Percentiles rank a stretch among this genome's conserved stretches.
phyloP scores from a whole-genome alignment of 2,329 filamentous ascomycete genomes.

The Fusarium sp. region DNA sequence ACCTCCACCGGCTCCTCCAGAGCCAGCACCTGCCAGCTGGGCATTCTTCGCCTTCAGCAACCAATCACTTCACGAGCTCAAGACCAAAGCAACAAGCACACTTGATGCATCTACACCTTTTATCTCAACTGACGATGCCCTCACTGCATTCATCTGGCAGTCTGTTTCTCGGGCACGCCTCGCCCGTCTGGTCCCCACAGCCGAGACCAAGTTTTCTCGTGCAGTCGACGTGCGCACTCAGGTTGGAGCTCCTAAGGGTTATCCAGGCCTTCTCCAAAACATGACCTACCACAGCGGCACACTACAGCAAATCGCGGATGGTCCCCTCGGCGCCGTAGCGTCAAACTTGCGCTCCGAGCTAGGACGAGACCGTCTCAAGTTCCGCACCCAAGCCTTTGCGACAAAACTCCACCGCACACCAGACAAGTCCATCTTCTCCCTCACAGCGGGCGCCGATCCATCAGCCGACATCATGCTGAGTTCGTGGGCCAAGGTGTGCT shows the following conservation, averaged over 20 bases:
- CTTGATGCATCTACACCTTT: conserved; percentile 40
- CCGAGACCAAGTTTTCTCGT: conserved; percentile 54
- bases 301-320: conserved; percentile 44
- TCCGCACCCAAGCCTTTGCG: conserved; percentile 54
- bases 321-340: conserved; percentile 51
- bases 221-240: conserved; percentile 61
- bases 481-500: conserved; percentile 64
- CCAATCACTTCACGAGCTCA: conserved; percentile 54
- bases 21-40: conserved; percentile 53
- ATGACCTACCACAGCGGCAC: conserved; percentile 55
- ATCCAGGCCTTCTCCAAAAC: conserved; percentile 62
- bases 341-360: conserved; percentile 54
- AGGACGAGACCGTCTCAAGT: conserved; percentile 49
- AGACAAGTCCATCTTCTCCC: conserved; percentile 51
- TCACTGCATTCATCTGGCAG: conserved; percentile 65
- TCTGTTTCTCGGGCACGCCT: conserved; percentile 55
- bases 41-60: conserved; percentile 58
- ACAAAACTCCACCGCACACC: conserved; percentile 51
- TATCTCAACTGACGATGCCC: conserved; percentile 66
- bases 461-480: conserved; percentile 62
- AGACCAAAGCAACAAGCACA: conserved; percentile 49
- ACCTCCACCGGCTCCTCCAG: conserved; percentile 19
- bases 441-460: conserved; percentile 52
- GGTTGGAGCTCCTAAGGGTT: conserved; percentile 55
- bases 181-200: conserved; percentile 44